Evolutionary conservation across 345 rosid genomes (phyloP).

Genomic region (Hirschfeldia incana): DNA sequence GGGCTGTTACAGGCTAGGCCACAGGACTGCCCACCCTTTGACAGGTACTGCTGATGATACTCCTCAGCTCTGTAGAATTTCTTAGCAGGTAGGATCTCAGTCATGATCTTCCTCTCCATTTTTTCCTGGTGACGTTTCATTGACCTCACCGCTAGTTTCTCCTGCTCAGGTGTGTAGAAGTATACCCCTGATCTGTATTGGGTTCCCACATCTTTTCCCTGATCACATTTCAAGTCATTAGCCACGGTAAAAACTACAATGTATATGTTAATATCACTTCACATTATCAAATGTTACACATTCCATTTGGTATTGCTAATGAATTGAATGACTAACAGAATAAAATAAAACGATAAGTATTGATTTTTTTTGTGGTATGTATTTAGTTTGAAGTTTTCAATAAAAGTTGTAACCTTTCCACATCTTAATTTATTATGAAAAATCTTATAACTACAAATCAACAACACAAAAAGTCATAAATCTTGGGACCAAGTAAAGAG

Average conservation of each 20-base stretch:
- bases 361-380: too few species aligned
- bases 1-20: neutral
- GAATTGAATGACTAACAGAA: neutral
- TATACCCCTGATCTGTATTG: constrained; percentile 83
- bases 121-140: constrained; percentile 62
- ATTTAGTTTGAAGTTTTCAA: too few species aligned
- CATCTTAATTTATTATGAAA: too few species aligned
- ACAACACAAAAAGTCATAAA: neutral
- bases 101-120: constrained; percentile 65
- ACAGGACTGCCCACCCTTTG: constrained; percentile 79
- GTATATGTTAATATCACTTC: neutral
- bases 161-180: constrained; percentile 78
- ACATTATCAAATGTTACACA: neutral
- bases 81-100: constrained; percentile 86
- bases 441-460: too few species aligned
- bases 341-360: too few species aligned
- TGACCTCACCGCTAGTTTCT: constrained; percentile 70
- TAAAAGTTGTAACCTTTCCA: too few species aligned
- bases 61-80: constrained; percentile 92
- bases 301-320: neutral
- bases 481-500: neutral
- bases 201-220: constrained; percentile 56
- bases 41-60: constrained; percentile 89
- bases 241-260: neutral
- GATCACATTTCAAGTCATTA: neutral